A percentile compares a stretch with the other conserved stretches of the same genome.
These are phyloP conservation scores for Wickerhamomyces sp. DNA, from an alignment of 1,139 yeast genomes.

Conservation along the genomic window DNA sequence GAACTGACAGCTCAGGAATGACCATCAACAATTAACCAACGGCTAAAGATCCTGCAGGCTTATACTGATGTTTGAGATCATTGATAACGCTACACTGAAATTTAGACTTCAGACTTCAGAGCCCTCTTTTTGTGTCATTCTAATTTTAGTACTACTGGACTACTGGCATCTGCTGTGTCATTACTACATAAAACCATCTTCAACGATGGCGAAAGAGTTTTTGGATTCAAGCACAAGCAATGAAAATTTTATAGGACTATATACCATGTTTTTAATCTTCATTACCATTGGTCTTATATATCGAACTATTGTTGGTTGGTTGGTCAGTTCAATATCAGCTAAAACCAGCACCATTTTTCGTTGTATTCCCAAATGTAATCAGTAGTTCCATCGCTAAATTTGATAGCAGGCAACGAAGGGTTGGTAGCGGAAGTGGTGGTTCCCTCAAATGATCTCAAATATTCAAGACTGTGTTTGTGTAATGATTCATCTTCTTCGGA, in stretches of 20 bases:
- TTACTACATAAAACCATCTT: too few species aligned
- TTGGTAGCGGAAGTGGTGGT: conserved; percentile 10
- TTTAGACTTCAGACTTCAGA: not conserved
- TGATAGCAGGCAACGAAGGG: conserved; percentile 18
- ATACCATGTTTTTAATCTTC: not conserved
- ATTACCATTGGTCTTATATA: not conserved
- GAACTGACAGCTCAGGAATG: too few species aligned
- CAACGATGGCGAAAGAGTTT: too few species aligned
- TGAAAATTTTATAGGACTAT: too few species aligned
- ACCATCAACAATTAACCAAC: too few species aligned
- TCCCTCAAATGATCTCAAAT: conserved; percentile 6
- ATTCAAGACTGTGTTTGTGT: conserved; percentile 5
- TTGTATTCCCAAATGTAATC: conserved; percentile 19
- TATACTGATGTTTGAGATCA: too few species aligned
- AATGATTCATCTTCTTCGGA: conserved; percentile 1
- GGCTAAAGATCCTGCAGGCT: too few species aligned
- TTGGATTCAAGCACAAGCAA: too few species aligned
- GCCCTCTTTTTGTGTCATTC: conserved; percentile 1
- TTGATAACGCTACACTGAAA: too few species aligned
- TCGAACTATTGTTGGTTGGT: not conserved
- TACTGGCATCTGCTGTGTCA: too few species aligned
- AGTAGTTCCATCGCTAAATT: conserved; percentile 8
- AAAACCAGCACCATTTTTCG: conserved; percentile 26
- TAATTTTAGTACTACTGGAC: conserved; percentile 1
- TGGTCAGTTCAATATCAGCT: not conserved